Evolutionary conservation across 1,139 yeast genomes (phyloP), one percentile per base, ranked within the genome.

Genomic region (Protomyces pachydermus): DNA sequence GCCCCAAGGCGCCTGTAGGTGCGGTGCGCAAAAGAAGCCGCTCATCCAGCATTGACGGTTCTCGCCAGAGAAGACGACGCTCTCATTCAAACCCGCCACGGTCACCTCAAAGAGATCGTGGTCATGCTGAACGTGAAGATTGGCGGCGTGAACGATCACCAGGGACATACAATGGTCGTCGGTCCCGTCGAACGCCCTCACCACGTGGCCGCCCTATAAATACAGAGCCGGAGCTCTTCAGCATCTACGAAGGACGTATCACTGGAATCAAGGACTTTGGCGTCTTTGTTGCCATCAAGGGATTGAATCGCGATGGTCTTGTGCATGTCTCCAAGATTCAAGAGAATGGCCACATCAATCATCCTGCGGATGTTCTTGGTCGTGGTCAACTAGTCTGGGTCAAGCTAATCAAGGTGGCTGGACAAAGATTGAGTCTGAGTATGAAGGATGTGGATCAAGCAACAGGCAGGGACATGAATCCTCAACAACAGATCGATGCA

Each of bases 281-380:
- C 0, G 95, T 91, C 0, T 91, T 93, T 72, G 82, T 91, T 0
- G 73, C 82, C 5, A 69, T 85, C 42, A 74, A 72, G 3, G 82
- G 80, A 45, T 68, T 77, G 53, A 66, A 72, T 71, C 67, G 74
- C 54, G 84, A 81, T 51, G 97, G 96, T 0, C 77, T 91, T 34
- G 85, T 93, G 54, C 97, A 91, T 72, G 80, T 88, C 0, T 88
- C 96, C 0, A 85, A 85, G 56, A 78, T 90, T 25, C 79, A 85
- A 3, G 65, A 67, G 9, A 72, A 75, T 5, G 71, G 77, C 1
- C 76, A 90, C 64, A 77, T 87, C 3, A 76, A 79, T 18, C 81
- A 81, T 64, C 89, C 91, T 0, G 74, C 81, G 0, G 93, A 88
- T 60, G 77, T 84, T 0, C 76, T 90, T 28, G 75, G 78, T 37